A percentile compares a stretch with the other conserved stretches of the same genome.
Conservation (phyloP, 2,329 filamentous ascomycete species). For the Trichoderma sp. region DNA sequence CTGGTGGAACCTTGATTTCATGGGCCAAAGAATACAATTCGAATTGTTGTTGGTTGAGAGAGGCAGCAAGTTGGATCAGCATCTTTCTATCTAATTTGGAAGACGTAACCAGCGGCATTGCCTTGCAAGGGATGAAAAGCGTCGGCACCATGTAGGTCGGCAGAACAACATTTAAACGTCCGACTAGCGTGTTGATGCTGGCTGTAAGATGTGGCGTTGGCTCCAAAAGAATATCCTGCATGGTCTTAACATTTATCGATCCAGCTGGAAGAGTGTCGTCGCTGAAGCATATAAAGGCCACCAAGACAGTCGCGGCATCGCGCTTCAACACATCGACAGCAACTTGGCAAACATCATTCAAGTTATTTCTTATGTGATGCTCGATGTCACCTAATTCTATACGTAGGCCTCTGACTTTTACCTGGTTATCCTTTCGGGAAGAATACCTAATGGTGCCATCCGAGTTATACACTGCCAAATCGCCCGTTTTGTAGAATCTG, state of each 20-base stretch:
- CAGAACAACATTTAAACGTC: neutral
- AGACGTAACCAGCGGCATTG: constrained; percentile 16
- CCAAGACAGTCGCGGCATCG: neutral
- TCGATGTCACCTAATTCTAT: constrained; percentile 23
- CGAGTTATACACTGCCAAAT: constrained; percentile 13
- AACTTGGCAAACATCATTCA: neutral
- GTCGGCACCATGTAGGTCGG: constrained; percentile 20
- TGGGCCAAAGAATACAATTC: constrained; percentile 1
- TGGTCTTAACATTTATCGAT: neutral
- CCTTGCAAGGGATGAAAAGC: constrained; percentile 7
- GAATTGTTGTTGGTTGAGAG: neutral
- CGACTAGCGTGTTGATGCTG: neutral
- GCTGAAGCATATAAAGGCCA: constrained; percentile 13
- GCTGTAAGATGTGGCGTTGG: neutral
- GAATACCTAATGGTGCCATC: constrained; percentile 16
- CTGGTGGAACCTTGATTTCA: neutral
- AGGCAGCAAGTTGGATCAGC: neutral
- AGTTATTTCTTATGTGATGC: neutral
- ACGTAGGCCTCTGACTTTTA: constrained; percentile 21
- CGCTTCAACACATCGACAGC: constrained; percentile 11
- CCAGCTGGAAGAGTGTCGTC: neutral
- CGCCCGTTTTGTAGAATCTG: constrained; percentile 14
- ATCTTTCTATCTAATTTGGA: constrained; percentile 18
- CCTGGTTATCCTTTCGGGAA: constrained; percentile 15
- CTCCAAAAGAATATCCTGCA: neutral